Base-by-base conservation (phyloP, 2,329 filamentous ascomycete genomes). In the Lasiodiplodia gonubiensis region DNA sequence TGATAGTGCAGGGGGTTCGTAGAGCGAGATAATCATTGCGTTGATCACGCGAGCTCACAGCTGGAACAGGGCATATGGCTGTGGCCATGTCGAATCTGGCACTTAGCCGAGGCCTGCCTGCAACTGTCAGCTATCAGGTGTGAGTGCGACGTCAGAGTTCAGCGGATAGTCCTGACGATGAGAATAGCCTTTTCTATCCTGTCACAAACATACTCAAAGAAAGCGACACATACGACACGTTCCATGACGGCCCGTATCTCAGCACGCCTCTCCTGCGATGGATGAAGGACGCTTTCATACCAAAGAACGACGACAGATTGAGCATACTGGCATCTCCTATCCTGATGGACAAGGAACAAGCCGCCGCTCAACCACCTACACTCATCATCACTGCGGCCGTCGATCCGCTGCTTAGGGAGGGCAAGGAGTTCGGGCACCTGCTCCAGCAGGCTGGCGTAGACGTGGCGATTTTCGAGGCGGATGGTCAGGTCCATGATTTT, bases 311-410 rank as follows among this genome's bases (percentile, higher is more conserved):
- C 18, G 59, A 49, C n/a, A 30, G 59, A 23, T 51, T 48, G 23
- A 46, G 42, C 33, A 54, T 46, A n/a, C 8, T 64, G 23, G 33
- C 61, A 14, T 64, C 61, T 6, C 61, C 61, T 1, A 6, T 39
- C 21, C 37, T 48, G 5, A 14, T 64, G 33, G n/a, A 25, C 49
- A 54, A 64, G 51, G 51, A 64, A 11, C 61, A 64, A 10, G 61
- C 48, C 12, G 61, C 33, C n/a, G 25, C 37, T 16, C 61, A 64
- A 23, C 51, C 61, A 53, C 49, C 61, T 18, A 48, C 61, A 18
- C 51, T 64, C 35, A 54, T 64, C 61, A 64, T 64, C 35, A 53
- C 61, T 16, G 61, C 48, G 18, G 61, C 61, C 14, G 51, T 54
- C 4, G 61, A 64, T 42, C 61, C 49, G 18, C 49, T 64, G 4